Percentiles rank a stretch among this genome's conserved stretches.
phyloP scores from a whole-genome alignment of 495 filamentous ascomycete genomes.

The Talaromyces thailandensis region DNA sequence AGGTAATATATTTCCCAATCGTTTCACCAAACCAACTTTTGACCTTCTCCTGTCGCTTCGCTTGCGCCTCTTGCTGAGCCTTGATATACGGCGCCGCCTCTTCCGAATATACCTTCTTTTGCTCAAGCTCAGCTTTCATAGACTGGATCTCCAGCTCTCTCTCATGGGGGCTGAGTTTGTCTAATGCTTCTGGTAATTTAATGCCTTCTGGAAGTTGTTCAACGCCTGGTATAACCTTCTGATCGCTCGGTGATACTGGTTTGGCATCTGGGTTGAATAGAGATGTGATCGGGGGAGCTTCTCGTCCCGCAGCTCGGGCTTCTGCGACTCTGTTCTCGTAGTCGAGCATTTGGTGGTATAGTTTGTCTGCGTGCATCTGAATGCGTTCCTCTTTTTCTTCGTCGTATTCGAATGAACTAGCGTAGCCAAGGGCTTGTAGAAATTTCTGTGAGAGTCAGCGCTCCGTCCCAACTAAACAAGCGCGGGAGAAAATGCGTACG shows the following conservation, averaged over 20 bases:
- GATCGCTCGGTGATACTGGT: not conserved
- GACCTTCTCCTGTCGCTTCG: conserved; percentile 50
- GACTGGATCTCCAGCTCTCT: conserved; percentile 58
- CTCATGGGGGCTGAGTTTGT: conserved; percentile 52
- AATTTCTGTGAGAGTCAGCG: conserved; percentile 51
- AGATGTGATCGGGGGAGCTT: conserved; percentile 29
- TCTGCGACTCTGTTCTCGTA: conserved; percentile 62
- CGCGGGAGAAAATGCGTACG: conserved; percentile 34
- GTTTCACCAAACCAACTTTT: conserved; percentile 44
- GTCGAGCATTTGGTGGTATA: conserved; percentile 76
- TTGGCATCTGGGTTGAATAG: conserved; percentile 28
- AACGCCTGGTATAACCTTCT: conserved; percentile 19
- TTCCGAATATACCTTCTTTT: conserved; percentile 43
- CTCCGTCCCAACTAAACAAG: not conserved
- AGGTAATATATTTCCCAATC: conserved; percentile 36
- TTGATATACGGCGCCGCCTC: conserved; percentile 46
- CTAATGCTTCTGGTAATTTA: conserved; percentile 43
- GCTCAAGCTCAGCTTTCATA: conserved; percentile 49
- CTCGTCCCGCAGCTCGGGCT: conserved; percentile 52
- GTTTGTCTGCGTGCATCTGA: conserved; percentile 87
- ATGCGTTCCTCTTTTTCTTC: conserved; percentile 73
- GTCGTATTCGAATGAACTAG: conserved; percentile 53
- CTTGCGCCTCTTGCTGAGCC: conserved; percentile 46
- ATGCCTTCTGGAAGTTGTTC: conserved; percentile 25
- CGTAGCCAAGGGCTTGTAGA: conserved; percentile 84